Percentiles rank a stretch among this genome's conserved stretches.
These are phyloP conservation scores for Chaetoscypha palmicola DNA, from an alignment of 2,329 filamentous ascomycete species.

Conservation along the genomic window DNA sequence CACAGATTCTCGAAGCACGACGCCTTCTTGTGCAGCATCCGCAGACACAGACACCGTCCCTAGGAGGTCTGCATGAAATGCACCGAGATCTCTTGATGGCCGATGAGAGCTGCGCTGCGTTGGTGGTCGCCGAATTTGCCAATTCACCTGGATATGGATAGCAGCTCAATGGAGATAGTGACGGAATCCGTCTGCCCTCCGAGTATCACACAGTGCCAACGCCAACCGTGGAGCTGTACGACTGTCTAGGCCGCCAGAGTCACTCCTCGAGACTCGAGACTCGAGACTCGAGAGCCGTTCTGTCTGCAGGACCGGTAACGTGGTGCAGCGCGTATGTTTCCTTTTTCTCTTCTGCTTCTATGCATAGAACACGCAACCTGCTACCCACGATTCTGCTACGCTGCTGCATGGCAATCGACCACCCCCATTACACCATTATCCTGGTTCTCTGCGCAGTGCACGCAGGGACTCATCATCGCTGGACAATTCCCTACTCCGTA, in stretches of 20 bases:
- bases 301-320: too few species aligned
- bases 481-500: too few species aligned
- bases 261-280: too few species aligned
- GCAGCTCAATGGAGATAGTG: too few species aligned
- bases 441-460: not conserved
- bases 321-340: too few species aligned
- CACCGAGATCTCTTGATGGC: not conserved
- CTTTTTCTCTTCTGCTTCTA: slow-evolving; percentile 1
- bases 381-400: not conserved
- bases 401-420: not conserved
- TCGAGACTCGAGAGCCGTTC: too few species aligned
- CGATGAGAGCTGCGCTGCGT: not conserved
- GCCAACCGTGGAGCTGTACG: not conserved
- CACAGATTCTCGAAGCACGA: slow-evolving; percentile 2
- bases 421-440: not conserved
- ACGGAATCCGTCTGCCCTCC: not conserved
- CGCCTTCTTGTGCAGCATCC: not conserved
- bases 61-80: not conserved
- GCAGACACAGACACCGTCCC: too few species aligned
- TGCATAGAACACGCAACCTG: slow-evolving; percentile 5
- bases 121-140: not conserved
- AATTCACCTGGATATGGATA: too few species aligned
- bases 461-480: not conserved
- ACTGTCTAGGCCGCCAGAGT: not conserved
- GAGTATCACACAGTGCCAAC: too few species aligned